Conservation (phyloP, 1,284 basidiomycete species). For the Cutaneotrichosporon sp. region DNA sequence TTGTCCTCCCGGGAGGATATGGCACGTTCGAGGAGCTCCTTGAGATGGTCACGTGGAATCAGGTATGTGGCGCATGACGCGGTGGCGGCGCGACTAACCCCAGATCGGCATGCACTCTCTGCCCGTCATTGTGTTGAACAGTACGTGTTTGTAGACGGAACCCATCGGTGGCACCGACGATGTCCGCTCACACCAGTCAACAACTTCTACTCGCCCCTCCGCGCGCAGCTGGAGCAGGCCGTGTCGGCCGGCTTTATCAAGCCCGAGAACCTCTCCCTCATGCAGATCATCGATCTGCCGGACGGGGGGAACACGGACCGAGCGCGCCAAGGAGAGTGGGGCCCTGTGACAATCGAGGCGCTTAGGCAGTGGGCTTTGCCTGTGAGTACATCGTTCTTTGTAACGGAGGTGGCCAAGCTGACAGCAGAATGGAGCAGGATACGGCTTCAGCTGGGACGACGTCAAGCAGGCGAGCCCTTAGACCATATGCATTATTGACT, state of each 20-base stretch:
- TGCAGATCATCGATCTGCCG: constrained; percentile 65
- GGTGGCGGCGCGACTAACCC: not conserved
- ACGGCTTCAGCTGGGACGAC: constrained; percentile 36
- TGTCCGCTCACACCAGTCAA: constrained; percentile 51
- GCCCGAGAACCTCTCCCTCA: constrained; percentile 57
- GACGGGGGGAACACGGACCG: constrained; percentile 54
- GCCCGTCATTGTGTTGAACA: constrained; percentile 76
- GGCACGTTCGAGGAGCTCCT: constrained; percentile 91
- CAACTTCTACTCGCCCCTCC: constrained; percentile 73
- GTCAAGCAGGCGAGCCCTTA: constrained; percentile 3
- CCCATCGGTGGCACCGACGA: not conserved
- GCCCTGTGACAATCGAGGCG: constrained; percentile 61
- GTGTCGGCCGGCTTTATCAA: constrained; percentile 71
- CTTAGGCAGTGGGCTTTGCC: constrained; percentile 59
- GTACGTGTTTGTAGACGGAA: constrained; percentile 20
- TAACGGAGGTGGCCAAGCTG: constrained; percentile 10
- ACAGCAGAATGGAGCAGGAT: constrained; percentile 34
- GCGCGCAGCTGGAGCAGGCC: constrained; percentile 62
- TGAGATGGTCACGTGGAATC: constrained; percentile 81
- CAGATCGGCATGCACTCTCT: constrained; percentile 76
- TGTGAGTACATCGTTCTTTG: constrained; percentile 27
- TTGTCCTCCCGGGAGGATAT: constrained; percentile 83
- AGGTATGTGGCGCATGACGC: constrained; percentile 17
- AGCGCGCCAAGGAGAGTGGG: constrained; percentile 62
- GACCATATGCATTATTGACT: constrained; percentile 7